Base-by-base conservation (phyloP, 2,329 filamentous ascomycete species). In the Neurospora crassa region DNA sequence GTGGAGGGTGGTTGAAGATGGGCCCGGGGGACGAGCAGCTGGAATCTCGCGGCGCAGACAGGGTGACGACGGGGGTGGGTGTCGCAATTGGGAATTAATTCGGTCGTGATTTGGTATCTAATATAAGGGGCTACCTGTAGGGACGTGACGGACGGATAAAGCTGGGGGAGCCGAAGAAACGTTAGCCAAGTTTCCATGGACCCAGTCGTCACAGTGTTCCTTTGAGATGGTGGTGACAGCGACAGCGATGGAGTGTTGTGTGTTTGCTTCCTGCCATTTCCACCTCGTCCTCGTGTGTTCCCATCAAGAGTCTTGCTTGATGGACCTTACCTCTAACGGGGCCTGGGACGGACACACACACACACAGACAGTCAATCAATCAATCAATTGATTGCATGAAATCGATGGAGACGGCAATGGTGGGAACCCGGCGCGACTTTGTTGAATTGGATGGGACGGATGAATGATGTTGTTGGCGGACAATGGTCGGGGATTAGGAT, bases 11-110 rank as follows among this genome's bases (percentile, higher is more conserved):
- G 29, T 37, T 14, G 24, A 63, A 63, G 53, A 71, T 71, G 71
- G 73, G 80, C 79, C 80, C 81, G 79, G 80, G 78, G 80, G 82
- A 81, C 79, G 80, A 80, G 78, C 80, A 81, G 77, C 79, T 81
- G 76, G 80, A 76, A 75, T 83, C 80, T 78, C 80, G 82, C 77
- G 78, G 79, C 76, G 80, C 79, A 78, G 83, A 85, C 85, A 85
- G 83, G 82, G 81, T 86, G 84, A 79, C 79, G 81, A 79, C 72
- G 72, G 76, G 76, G 42, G 24, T 59, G 45, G 68, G 67, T 47
- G 59, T 67, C 40, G 40, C 40, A 29, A 40, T 70, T 34, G 70
- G 41, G 41, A 69, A 45, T 16, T 70, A 29, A 20, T 67, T 63
- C 34, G 42, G 53, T 18, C 42, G 45, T 63, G 43, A 41, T 20